Conservation (phyloP, 2,329 filamentous ascomycete species). For the Dryadomyces quercus-mongolicae region DNA sequence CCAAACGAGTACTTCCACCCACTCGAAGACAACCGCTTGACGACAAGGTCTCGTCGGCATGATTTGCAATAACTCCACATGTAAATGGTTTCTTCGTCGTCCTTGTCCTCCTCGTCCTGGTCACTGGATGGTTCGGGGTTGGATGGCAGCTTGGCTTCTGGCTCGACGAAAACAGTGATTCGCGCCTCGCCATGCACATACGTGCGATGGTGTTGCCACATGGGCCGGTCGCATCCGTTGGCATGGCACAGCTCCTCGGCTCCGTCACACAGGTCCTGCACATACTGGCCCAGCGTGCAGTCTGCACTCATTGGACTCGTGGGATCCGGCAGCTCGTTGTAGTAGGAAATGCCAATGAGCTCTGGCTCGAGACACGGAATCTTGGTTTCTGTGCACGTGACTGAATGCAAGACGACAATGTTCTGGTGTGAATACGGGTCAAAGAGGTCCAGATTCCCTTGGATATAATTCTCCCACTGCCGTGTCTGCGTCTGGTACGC, state of each 20-base stretch:
- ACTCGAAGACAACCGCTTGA: conserved; percentile 81
- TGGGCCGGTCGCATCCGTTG: conserved; percentile 75
- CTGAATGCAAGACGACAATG: conserved; percentile 86
- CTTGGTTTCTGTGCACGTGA: conserved; percentile 86
- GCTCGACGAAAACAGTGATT: conserved; percentile 81
- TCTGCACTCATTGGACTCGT: conserved; percentile 63
- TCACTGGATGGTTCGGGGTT: conserved; percentile 41
- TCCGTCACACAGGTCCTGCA: conserved; percentile 74
- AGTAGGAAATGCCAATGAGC: conserved; percentile 82
- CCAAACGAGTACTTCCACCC: conserved; percentile 98
- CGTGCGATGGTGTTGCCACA: conserved; percentile 88
- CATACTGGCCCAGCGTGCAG: conserved; percentile 87
- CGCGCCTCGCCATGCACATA: conserved; percentile 96
- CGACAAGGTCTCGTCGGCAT: conserved; percentile 80
- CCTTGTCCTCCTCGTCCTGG: conserved; percentile 16
- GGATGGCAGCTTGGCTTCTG: conserved; percentile 37
- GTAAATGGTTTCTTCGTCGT: conserved; percentile 53
- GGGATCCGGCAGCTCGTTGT: conserved; percentile 68
- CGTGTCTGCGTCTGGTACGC: conserved; percentile 89
- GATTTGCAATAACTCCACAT: conserved; percentile 98
- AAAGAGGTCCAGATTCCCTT: conserved; percentile 78
- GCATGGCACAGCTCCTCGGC: conserved; percentile 68
- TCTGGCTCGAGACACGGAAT: conserved; percentile 88
- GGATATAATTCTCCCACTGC: conserved; percentile 92
- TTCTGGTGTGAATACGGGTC: conserved; percentile 94